These are phyloP conservation scores for Botrytis fabae DNA, from an alignment of 2,329 filamentous ascomycete genomes.

Conservation along the genomic window DNA sequence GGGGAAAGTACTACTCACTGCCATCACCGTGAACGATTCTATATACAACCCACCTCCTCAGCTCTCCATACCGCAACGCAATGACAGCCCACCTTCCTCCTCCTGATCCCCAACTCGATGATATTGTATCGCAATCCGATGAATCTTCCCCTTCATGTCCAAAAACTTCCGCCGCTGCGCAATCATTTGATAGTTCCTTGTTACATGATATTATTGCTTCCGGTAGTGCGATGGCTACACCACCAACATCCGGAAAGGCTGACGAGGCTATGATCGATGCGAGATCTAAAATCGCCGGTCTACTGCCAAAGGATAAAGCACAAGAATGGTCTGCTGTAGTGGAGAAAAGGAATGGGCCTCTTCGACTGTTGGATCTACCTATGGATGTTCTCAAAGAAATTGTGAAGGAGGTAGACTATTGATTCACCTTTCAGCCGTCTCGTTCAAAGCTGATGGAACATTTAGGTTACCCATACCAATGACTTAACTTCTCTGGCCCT, in stretches of 20 bases:
- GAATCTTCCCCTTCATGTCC: constrained; percentile 34
- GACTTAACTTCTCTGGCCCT: constrained; percentile 77
- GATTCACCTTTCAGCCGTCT: neutral
- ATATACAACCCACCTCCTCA: neutral
- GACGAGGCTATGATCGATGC: constrained; percentile 34
- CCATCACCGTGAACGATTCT: constrained; percentile 23
- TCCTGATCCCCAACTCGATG: constrained; percentile 34
- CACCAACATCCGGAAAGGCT: constrained; percentile 28
- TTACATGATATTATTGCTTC: constrained; percentile 27
- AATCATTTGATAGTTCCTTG: constrained; percentile 32
- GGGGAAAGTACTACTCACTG: constrained; percentile 29
- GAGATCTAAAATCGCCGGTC: constrained; percentile 43
- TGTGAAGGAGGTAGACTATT: constrained; percentile 66
- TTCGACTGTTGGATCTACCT: constrained; percentile 72
- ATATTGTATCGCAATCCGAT: constrained; percentile 38
- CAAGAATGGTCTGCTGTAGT: constrained; percentile 66
- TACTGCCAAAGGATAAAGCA: constrained; percentile 58
- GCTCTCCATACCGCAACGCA: constrained; percentile 1
- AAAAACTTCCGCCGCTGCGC: constrained; percentile 38
- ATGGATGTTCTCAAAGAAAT: constrained; percentile 77
- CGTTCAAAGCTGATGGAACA: constrained; percentile 17
- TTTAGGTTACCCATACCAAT: constrained; percentile 75
- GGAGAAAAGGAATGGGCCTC: constrained; percentile 54
- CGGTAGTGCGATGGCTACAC: constrained; percentile 19
- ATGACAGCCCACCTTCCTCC: constrained; percentile 36